phyloP scores from a whole-genome alignment of 2,329 filamentous ascomycete species.

The Ascomycota sp. region DNA sequence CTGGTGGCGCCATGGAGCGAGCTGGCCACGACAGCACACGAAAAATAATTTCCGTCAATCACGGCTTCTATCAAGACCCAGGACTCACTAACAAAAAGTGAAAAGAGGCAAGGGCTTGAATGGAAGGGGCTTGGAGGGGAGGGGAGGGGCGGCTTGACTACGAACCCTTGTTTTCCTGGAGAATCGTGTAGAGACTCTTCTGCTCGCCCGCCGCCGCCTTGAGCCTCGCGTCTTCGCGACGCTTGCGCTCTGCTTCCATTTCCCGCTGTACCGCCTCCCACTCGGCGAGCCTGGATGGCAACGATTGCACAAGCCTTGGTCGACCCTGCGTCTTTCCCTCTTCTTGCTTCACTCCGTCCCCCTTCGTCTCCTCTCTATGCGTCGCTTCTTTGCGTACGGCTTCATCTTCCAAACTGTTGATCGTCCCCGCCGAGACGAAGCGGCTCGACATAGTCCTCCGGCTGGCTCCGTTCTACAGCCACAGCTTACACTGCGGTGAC shows the following conservation, averaged over 20 bases:
- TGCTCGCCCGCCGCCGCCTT: slow-evolving; percentile 23
- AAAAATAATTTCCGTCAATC: neutral
- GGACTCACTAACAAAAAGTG: neutral
- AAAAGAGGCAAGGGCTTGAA: neutral
- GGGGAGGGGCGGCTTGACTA: too few relatives aligned
- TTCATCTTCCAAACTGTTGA: too few relatives aligned
- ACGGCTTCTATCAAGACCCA: neutral
- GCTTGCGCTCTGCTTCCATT: slow-evolving; percentile 37
- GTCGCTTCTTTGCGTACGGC: neutral
- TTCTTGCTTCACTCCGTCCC: too few relatives aligned
- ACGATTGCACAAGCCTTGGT: too few relatives aligned
- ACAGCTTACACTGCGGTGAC: neutral
- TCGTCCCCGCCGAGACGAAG: slow-evolving; percentile 35
- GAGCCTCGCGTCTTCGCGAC: slow-evolving; percentile 29
- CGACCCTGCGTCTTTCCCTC: too few relatives aligned
- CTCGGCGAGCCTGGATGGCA: too few relatives aligned
- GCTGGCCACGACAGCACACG: too few relatives aligned
- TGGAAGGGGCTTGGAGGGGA: too few relatives aligned
- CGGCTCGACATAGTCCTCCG: slow-evolving; percentile 25
- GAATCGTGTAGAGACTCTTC: slow-evolving; percentile 49
- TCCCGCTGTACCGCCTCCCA: slow-evolving; percentile 47
- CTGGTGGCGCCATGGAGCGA: too few relatives aligned
- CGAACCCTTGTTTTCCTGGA: slow-evolving; percentile 65
- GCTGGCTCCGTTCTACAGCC: neutral
- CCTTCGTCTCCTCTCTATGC: neutral